A percentile compares a stretch with the other conserved stretches of the same genome.
Conservation (phyloP, 1,284 basidiomycete species). For the Pholiota adiposa region DNA sequence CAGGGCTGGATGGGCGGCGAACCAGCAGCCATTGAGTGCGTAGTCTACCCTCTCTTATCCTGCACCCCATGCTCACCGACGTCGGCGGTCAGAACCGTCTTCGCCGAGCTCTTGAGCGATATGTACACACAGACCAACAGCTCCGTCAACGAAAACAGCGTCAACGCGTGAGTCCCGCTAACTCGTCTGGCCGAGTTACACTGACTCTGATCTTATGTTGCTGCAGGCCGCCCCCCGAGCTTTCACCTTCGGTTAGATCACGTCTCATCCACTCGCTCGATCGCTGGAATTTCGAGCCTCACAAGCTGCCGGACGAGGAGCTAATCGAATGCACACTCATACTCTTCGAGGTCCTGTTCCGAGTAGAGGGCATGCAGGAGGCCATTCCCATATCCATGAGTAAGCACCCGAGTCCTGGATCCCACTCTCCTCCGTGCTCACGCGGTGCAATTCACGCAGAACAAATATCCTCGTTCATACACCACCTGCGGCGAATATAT, state of each 20-base stretch:
- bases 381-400: conserved; percentile 67
- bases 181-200: conserved; percentile 1
- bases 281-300: conserved; percentile 88
- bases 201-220: conserved; percentile 7
- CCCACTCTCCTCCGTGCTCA: conserved; percentile 11
- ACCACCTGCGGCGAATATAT: conserved; percentile 85
- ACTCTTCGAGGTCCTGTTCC: conserved; percentile 75
- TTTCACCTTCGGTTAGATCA: conserved; percentile 44
- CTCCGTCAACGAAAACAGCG: conserved; percentile 65
- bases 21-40: conserved; percentile 62
- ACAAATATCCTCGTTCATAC: conserved; percentile 76
- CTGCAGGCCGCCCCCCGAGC: conserved; percentile 35
- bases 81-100: conserved; percentile 40
- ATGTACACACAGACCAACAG: conserved; percentile 81
- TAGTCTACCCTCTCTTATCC: conserved; percentile 20
- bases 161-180: conserved; percentile 44
- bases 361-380: conserved; percentile 75
- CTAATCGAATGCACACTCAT: conserved; percentile 81
- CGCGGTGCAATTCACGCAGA: conserved; percentile 38
- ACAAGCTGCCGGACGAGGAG: conserved; percentile 78
- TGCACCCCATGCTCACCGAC: conserved; percentile 5
- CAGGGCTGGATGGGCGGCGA: conserved; percentile 77
- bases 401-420: conserved; percentile 43
- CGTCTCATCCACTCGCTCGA: conserved; percentile 70
- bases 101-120: conserved; percentile 80